Percentiles rank a stretch among this genome's conserved stretches.
phyloP scores from a whole-genome alignment of 2,329 filamentous ascomycete species.

The Fusarium veterinarium region DNA sequence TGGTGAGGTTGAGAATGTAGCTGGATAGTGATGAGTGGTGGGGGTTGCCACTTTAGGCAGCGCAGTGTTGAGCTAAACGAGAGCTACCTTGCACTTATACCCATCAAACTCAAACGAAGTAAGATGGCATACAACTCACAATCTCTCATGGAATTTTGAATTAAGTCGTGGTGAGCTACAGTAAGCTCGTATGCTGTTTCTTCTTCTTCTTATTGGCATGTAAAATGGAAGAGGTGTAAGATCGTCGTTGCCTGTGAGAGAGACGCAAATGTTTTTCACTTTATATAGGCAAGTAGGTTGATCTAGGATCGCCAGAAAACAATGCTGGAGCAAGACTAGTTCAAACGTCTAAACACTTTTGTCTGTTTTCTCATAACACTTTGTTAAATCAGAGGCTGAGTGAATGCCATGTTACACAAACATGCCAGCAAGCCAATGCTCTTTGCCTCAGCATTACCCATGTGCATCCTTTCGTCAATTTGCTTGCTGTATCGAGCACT shows the following conservation, averaged over 20 bases:
- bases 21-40: slow-evolving; percentile 9
- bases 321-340: background rate
- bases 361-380: background rate
- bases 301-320: background rate
- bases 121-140: background rate
- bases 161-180: background rate
- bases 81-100: background rate
- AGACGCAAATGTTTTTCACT: background rate
- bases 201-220: background rate
- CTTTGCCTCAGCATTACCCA: background rate
- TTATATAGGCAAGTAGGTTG: background rate
- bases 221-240: background rate
- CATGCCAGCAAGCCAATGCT: background rate
- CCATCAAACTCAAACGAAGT: background rate
- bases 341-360: background rate
- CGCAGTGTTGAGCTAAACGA: slow-evolving; percentile 2
- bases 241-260: background rate
- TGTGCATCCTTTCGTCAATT: background rate
- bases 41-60: slow-evolving; percentile 19
- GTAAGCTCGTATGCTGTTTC: background rate
- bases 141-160: background rate
- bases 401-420: background rate
- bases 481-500: background rate
- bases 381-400: background rate
- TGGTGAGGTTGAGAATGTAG: slow-evolving; percentile 4